Conservation (phyloP, 139 green algal genomes). For the Closterium sp. region DNA sequence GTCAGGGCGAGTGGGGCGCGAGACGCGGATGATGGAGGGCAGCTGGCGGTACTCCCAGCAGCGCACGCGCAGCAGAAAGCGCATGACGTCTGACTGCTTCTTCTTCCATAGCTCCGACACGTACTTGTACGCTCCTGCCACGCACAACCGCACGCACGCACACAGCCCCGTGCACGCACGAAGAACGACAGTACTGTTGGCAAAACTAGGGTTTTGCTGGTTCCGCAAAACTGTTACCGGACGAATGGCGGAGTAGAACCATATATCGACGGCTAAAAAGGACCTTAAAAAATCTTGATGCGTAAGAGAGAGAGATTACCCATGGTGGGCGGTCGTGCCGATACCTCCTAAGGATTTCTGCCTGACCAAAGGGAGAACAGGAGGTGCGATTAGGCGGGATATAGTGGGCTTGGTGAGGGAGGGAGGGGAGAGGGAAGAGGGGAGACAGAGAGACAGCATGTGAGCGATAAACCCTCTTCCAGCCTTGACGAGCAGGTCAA, state of each 20-base stretch:
- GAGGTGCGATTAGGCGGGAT: not conserved
- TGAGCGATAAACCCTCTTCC: not conserved
- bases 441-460: not conserved
- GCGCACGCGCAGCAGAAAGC: conserved; percentile 96
- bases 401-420: not conserved
- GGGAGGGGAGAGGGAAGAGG: not conserved
- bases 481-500: not conserved
- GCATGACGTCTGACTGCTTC: conserved; percentile 99
- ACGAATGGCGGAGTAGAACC: not conserved
- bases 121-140: conserved; percentile 80
- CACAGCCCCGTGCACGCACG: not conserved
- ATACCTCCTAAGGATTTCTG: not conserved
- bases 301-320: not conserved
- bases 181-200: not conserved
- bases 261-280: no score
- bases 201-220: not conserved
- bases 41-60: conserved; percentile 99
- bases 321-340: not conserved
- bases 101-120: conserved; percentile 96
- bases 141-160: not conserved
- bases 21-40: conserved; percentile 83
- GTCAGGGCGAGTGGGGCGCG: conserved; percentile 85
- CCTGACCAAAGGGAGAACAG: not conserved
- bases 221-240: not conserved
- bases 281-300: not conserved